Evolutionary conservation across 768 basidiomycete genomes (phyloP).

Genomic region (Suillus spraguei): DNA sequence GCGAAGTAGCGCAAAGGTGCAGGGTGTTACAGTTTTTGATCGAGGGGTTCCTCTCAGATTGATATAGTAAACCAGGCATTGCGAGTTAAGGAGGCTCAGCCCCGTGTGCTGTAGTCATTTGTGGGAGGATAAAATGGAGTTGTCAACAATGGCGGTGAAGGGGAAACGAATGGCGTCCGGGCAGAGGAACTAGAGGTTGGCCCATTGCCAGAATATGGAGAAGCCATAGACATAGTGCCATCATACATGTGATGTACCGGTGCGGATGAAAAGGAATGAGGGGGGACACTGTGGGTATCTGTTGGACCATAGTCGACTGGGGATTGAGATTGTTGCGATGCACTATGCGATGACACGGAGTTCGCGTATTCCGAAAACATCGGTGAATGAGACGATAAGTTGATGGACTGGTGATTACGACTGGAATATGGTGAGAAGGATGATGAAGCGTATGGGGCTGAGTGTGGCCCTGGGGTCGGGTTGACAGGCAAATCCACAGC

Average conservation of each 20-base stretch:
- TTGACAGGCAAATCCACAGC: slow-evolving; percentile 16
- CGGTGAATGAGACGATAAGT: slow-evolving; percentile 15
- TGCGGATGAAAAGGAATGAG: slow-evolving; percentile 24
- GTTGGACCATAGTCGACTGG: slow-evolving; percentile 13
- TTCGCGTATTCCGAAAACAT: slow-evolving; percentile 22
- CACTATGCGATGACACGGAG: slow-evolving; percentile 15
- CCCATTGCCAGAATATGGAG: slow-evolving; percentile 18
- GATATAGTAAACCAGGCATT: slow-evolving; percentile 20
- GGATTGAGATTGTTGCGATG: slow-evolving; percentile 17
- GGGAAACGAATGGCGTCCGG: slow-evolving; percentile 18
- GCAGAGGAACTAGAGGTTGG: slow-evolving; percentile 12
- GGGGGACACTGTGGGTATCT: slow-evolving; percentile 15
- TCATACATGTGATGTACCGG: slow-evolving; percentile 22
- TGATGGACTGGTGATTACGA: slow-evolving; percentile 10
- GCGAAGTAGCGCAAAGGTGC: background rate
- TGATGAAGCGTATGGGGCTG: slow-evolving; percentile 14
- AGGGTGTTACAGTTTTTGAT: slow-evolving; percentile 15
- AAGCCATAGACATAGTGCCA: slow-evolving; percentile 11
- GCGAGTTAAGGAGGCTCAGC: slow-evolving; percentile 13
- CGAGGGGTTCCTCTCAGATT: slow-evolving; percentile 16
- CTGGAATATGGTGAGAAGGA: slow-evolving; percentile 20
- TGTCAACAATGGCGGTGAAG: slow-evolving; percentile 30
- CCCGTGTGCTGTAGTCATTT: slow-evolving; percentile 12
- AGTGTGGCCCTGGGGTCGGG: slow-evolving; percentile 15
- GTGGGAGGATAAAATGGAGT: slow-evolving; percentile 33